Conservation (phyloP, 2,329 filamentous ascomycete genomes). For the Metarhizium guizhouense region DNA sequence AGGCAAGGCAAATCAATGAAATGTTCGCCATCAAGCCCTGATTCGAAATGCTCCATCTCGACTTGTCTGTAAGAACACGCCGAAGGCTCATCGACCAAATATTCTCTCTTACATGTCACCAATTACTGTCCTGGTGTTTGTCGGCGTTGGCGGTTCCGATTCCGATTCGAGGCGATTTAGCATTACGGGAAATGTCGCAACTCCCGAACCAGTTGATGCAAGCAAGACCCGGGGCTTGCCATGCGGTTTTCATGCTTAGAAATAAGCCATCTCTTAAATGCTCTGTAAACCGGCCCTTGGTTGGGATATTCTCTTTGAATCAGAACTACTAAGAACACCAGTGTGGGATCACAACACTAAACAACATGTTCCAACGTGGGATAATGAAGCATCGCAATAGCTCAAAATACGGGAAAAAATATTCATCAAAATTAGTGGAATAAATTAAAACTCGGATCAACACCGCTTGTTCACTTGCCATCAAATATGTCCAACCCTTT, state of each 20-base stretch:
- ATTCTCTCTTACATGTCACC: neutral
- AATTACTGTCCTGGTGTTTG: neutral
- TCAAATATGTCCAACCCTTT: no score
- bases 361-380: neutral
- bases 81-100: neutral
- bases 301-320: neutral
- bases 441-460: no score
- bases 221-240: neutral
- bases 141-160: neutral
- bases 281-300: neutral
- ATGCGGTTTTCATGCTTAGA: neutral
- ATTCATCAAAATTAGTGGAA: no score
- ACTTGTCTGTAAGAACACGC: neutral
- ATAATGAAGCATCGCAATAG: neutral
- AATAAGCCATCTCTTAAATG: neutral
- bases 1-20: neutral
- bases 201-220: neutral
- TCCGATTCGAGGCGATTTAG: neutral
- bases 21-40: no score
- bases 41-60: neutral
- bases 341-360: neutral
- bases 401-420: neutral
- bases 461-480: no score
- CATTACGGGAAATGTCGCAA: neutral
- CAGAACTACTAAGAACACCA: no score